These are phyloP conservation scores for Wickerhamomyces chambardii DNA, from an alignment of 805 yeast species.

Conservation along the genomic window DNA sequence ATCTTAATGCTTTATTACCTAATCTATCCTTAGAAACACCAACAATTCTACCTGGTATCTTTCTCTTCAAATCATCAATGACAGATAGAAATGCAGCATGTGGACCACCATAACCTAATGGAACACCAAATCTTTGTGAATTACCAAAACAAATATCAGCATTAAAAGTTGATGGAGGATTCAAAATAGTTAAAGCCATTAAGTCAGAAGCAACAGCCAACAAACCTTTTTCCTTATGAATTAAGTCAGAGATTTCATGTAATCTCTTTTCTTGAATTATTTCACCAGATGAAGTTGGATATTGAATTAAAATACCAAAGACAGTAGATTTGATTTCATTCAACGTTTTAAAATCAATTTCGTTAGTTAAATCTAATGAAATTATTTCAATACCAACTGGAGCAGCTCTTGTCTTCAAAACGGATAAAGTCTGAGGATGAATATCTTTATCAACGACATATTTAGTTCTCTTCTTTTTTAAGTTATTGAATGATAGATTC, in stretches of 20 bases:
- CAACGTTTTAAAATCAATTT: constrained; percentile 26
- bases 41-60: constrained; percentile 93
- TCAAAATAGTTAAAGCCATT: constrained; percentile 76
- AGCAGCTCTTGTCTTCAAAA: constrained; percentile 68
- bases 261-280: constrained; percentile 40
- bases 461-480: constrained; percentile 55
- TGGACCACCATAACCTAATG: constrained; percentile 97
- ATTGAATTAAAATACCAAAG: constrained; percentile 84
- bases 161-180: constrained; percentile 77
- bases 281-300: constrained; percentile 83
- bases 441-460: constrained; percentile 70
- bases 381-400: constrained; percentile 63
- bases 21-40: constrained; percentile 90
- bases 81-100: constrained; percentile 98
- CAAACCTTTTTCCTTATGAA: constrained; percentile 68
- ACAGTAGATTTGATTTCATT: constrained; percentile 26
- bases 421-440: constrained; percentile 82
- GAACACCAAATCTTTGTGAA: constrained; percentile 95
- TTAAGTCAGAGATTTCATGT: constrained; percentile 45
- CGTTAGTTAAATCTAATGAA: constrained; percentile 43
- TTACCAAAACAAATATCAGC: constrained; percentile 94
- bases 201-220: constrained; percentile 87
- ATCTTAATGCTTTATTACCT: constrained; percentile 81
- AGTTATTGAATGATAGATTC: constrained; percentile 65
- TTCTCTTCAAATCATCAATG: constrained; percentile 69